Evolutionary conservation across 345 rosid genomes (phyloP), one percentile per base, ranked within the genome.

Genomic region (Nasturtium officinale): DNA sequence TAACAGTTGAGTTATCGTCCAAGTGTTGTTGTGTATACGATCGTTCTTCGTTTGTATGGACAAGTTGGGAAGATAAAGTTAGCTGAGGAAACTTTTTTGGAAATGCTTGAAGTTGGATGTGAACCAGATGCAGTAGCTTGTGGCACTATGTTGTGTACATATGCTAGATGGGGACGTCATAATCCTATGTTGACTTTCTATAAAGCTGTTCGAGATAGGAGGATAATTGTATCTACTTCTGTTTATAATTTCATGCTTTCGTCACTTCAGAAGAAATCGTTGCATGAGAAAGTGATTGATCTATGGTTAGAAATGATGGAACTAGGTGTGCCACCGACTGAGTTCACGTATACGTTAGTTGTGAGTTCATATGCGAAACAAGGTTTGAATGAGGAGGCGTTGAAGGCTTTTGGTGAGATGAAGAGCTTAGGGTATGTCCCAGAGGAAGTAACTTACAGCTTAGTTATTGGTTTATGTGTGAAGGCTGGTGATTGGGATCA

Each of bases 121-220:
- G 97, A 93, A 74, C 92, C 98, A 0, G 98, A 93, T 73, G 90
- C 85, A 69, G 87, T 93, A 67, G 98, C 97, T 77, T 93, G 94
- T 61, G 98, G 98, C 63, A 90, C 97, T 6, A 87, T 93, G 92
- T 65, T 93, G 61, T 93, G 98, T 80, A 77, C 94, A 5, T 93
- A 93, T 74, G 98, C 98, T 4, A 85, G 97, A 81, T 93, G 98
- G 98, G 98, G 96, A 21, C 84, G 82, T 30, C 97, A 89, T 67
- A 85, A 80, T 61, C 89, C 94, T 46, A 90, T 93, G 98, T 43
- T 86, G 65, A 81, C 90, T 0, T 89, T 90, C 76, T 83, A 83
- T 77, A 81, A 91, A 61, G 97, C 96, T 7, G 82, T 90, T 55
- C 78, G 85, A 76, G 96, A 89, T 64, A 83, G 98, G 65, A 79